Base-by-base conservation (phyloP, 495 filamentous ascomycete genomes). In the Trichoderma virens region DNA sequence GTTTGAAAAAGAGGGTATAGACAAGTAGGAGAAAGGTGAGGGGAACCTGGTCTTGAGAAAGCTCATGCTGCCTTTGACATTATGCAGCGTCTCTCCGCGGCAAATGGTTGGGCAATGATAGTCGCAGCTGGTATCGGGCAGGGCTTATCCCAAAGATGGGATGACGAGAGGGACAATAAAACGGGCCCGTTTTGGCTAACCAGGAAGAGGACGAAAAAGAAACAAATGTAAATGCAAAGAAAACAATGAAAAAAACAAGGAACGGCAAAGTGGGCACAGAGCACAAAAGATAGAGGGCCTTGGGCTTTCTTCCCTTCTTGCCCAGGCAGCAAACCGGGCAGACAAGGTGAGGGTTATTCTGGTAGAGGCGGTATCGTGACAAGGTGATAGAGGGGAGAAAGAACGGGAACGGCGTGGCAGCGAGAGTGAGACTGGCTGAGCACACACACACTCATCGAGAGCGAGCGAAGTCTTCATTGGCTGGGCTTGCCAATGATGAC, bases 1-100 rank as follows among this genome's bases (percentile, higher is more conserved):
- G 1, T 3, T 25, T 7, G 8, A 1, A 31, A 45, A 30, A 31
- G 38, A 5, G 2, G 16, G 1, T 41, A 18, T 8, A 4, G 16
- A n/a, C 6, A 27, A 41, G 16, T 45, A 38, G 11, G 23, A 14
- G 34, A 54, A 59, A 32, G 28, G 62, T 32, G 14, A 60, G 51
- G 2, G 31, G 23, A 25, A 65, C 63, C 63, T 60, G 14, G 63
- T 30, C 56, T 65, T 65, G 23, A 65, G 63, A 18, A 65, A 65
- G 43, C 63, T 65, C 63, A 65, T 65, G 18, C 4, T 45, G 54
- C 61, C 61, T 25, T 62, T 43, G 35, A 62, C 61, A 62, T 34
- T 61, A 25, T 61, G 31, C 31, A 14, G 14, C 31, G 59, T 23
- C 18, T 11, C 31, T 34, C 31, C 38, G 59, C 59, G 23, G 59